Percentiles rank a stretch among this genome's conserved stretches.
These are phyloP conservation scores for Ceratobasidium sp. DNA, from an alignment of 1,284 basidiomycete genomes.

Conservation along the genomic window DNA sequence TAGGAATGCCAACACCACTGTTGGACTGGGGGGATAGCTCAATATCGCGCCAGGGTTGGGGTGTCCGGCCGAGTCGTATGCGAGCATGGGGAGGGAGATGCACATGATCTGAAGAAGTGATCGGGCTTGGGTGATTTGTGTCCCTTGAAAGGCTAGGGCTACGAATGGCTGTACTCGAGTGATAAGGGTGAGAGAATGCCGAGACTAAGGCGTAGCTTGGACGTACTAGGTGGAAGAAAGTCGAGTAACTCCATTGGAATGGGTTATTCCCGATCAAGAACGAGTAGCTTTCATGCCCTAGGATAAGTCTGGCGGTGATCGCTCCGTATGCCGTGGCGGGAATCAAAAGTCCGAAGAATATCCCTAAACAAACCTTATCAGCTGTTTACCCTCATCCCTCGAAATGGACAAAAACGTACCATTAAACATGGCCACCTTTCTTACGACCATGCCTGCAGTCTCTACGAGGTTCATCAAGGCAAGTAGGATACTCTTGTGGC, in stretches of 20 bases:
- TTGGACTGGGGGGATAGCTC: constrained; percentile 29
- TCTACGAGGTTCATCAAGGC: constrained; percentile 27
- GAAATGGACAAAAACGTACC: constrained; percentile 2
- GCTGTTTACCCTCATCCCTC: no score
- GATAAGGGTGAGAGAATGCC: no score
- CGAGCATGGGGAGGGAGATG: constrained; percentile 38
- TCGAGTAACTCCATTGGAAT: constrained; percentile 31
- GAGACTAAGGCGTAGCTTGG: not conserved
- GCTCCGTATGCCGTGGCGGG: constrained; percentile 35
- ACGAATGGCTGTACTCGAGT: constrained; percentile 33
- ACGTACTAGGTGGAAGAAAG: constrained; percentile 26
- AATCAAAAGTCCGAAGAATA: constrained; percentile 32
- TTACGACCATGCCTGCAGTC: constrained; percentile 13
- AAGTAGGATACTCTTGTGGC: constrained; percentile 7
- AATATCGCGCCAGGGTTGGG: constrained; percentile 23
- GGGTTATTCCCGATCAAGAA: constrained; percentile 36
- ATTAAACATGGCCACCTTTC: constrained; percentile 37
- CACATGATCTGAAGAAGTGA: constrained; percentile 33
- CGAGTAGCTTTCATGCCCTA: constrained; percentile 33
- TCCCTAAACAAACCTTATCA: constrained; percentile 13
- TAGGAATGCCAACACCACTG: constrained; percentile 22
- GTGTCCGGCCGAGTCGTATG: constrained; percentile 34
- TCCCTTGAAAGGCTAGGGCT: constrained; percentile 34
- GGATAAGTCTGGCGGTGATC: constrained; percentile 18
- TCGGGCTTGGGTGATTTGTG: constrained; percentile 31